Evolutionary conservation across 805 yeast genomes (phyloP).

Genomic region (Myxozyma udenii): DNA sequence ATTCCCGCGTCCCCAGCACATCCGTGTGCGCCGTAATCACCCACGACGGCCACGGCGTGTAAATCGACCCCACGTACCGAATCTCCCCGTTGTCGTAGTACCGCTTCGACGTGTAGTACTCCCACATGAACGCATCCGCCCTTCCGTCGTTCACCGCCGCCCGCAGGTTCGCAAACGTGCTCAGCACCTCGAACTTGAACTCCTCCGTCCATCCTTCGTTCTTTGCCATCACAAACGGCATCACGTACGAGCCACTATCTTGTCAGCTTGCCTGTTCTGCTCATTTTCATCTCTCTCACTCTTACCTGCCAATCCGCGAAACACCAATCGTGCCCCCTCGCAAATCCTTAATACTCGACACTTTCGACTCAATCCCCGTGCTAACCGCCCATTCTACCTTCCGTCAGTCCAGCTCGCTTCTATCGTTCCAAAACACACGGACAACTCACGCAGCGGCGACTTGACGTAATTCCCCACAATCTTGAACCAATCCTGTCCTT

Average conservation of each 20-base stretch:
- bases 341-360: slow-evolving; percentile 52
- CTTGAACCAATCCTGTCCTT: slow-evolving; percentile 62
- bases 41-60: slow-evolving; percentile 98
- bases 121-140: slow-evolving; percentile 94
- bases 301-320: slow-evolving; percentile 70
- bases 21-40: slow-evolving; percentile 57
- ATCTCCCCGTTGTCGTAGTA: slow-evolving; percentile 79
- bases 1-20: slow-evolving; percentile 36
- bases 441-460: slow-evolving; percentile 61
- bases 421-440: background rate
- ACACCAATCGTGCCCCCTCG: slow-evolving; percentile 69
- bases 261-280: background rate
- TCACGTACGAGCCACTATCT: slow-evolving; percentile 71
- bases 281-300: too few species aligned
- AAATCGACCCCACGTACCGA: slow-evolving; percentile 78
- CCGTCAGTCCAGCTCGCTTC: background rate
- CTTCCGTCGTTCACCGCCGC: slow-evolving; percentile 66
- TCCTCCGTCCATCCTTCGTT: slow-evolving; percentile 49
- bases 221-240: slow-evolving; percentile 79
- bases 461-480: slow-evolving; percentile 79
- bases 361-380: slow-evolving; percentile 60
- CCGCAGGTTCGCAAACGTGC: slow-evolving; percentile 71
- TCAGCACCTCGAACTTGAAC: slow-evolving; percentile 50
- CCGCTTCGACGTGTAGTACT: slow-evolving; percentile 80
- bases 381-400: slow-evolving; percentile 68